Evolutionary conservation across 2,329 filamentous ascomycete species (phyloP).

Genomic region (Aspergillus calidoustus): DNA sequence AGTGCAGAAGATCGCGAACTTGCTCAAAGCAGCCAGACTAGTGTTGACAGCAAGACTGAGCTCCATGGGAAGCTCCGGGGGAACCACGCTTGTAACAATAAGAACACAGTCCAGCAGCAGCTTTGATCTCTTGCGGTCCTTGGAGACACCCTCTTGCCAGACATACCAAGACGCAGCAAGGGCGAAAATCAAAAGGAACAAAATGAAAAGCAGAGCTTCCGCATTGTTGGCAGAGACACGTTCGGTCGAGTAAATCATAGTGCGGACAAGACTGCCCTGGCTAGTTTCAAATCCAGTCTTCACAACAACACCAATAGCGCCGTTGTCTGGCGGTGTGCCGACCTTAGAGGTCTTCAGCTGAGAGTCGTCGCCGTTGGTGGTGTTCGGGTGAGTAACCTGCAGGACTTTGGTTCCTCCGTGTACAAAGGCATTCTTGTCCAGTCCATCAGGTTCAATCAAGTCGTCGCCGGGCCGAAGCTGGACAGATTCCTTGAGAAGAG

Average conservation of each 20-base stretch:
- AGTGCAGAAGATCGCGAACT: constrained; percentile 97
- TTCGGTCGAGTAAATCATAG: constrained; percentile 99
- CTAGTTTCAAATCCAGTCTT: constrained; percentile 99
- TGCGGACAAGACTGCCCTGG: constrained; percentile 94
- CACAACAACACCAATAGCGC: constrained; percentile 88
- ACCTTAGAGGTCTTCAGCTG: constrained; percentile 76
- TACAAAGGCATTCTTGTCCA: constrained; percentile 96
- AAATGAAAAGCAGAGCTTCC: constrained; percentile 94
- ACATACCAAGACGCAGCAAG: constrained; percentile 99
- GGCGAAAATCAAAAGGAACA: constrained; percentile 95
- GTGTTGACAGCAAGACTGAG: constrained; percentile 97
- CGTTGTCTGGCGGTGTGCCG: constrained; percentile 84
- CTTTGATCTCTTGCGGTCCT: constrained; percentile 96
- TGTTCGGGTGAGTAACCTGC: constrained; percentile 86
- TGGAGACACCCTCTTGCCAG: constrained; percentile 93
- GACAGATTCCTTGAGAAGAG: constrained; percentile 92
- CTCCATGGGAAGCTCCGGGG: constrained; percentile 98
- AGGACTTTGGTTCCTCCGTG: constrained; percentile 98
- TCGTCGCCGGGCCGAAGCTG: constrained; percentile 85
- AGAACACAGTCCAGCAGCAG: constrained; percentile 94
- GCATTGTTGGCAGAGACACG: constrained; percentile 98
- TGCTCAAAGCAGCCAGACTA: constrained; percentile 89
- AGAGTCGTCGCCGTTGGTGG: constrained; percentile 68
- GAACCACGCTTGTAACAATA: constrained; percentile 96
- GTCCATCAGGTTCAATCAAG: constrained; percentile 78